phyloP scores from a whole-genome alignment of 2,329 filamentous ascomycete species.

The Sphaerostilbella broomeana region DNA sequence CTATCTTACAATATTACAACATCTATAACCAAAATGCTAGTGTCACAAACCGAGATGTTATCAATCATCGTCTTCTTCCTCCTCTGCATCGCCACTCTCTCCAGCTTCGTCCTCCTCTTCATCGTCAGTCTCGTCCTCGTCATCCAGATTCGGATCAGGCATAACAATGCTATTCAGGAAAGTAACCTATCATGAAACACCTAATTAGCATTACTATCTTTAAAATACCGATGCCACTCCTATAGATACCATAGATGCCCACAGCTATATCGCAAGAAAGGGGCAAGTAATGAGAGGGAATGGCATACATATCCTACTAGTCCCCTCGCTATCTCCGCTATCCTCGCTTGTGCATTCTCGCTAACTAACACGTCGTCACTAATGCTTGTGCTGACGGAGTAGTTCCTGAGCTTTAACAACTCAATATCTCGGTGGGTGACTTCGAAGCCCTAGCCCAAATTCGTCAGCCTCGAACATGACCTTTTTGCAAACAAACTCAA shows the following conservation, averaged over 20 bases:
- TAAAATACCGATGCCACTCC: too few species aligned
- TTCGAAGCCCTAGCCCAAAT: constrained; percentile 56
- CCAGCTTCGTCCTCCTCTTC: constrained; percentile 22
- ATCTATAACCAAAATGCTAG: background rate
- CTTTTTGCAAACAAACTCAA: background rate
- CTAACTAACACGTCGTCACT: constrained; percentile 58
- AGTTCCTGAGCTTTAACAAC: constrained; percentile 73
- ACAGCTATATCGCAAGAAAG: too few species aligned
- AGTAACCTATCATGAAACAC: constrained; percentile 47
- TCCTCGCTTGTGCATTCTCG: constrained; percentile 55
- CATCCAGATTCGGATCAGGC: constrained; percentile 53
- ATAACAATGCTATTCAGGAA: constrained; percentile 68
- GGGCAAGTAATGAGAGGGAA: background rate
- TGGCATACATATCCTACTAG: constrained; percentile 69
- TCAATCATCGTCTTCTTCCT: background rate
- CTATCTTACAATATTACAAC: too few species aligned
- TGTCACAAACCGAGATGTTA: background rate
- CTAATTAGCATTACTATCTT: too few species aligned
- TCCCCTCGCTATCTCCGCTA: constrained; percentile 57
- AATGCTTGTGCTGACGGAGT: constrained; percentile 63
- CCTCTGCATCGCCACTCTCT: constrained; percentile 4
- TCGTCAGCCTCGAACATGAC: too few species aligned
- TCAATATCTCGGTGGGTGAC: constrained; percentile 72
- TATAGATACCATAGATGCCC: too few species aligned
- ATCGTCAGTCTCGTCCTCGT: constrained; percentile 34